Conservation (phyloP, 1,139 yeast genomes). For the Suhomyces wounanorum region DNA sequence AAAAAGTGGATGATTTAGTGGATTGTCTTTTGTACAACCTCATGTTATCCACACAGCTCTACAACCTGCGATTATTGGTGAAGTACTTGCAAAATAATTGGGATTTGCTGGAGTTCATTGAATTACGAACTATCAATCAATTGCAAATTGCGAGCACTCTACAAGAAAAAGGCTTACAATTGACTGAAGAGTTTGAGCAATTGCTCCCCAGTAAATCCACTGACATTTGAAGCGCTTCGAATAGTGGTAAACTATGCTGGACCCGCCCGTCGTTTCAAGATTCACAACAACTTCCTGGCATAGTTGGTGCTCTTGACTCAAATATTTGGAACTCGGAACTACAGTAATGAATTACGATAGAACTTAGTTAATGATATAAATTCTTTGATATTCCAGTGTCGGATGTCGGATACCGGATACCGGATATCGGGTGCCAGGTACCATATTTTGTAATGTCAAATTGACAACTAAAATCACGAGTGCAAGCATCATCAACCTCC, state of each 20-base stretch:
- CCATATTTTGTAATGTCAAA: no score
- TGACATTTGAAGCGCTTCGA: not conserved
- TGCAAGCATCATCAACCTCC: no score
- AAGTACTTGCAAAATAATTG: constrained; percentile 8
- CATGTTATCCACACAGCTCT: constrained; percentile 28
- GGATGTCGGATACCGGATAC: no score
- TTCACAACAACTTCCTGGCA: not conserved
- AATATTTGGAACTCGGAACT: no score
- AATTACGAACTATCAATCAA: constrained; percentile 6
- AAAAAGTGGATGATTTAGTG: constrained; percentile 43
- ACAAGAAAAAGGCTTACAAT: constrained; percentile 9
- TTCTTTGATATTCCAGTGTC: no score
- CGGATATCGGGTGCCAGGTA: no score
- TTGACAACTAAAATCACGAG: no score
- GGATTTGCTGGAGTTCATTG: constrained; percentile 13
- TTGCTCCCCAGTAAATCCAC: not conserved
- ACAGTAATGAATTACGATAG: no score
- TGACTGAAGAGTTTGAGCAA: constrained; percentile 3
- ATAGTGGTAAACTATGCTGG: not conserved
- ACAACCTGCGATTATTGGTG: constrained; percentile 17
- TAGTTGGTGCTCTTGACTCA: not conserved
- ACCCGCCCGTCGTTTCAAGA: not conserved
- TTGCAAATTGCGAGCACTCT: constrained; percentile 9
- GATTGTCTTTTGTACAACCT: constrained; percentile 41
- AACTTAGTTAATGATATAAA: no score